phyloP scores from a whole-genome alignment of 495 filamentous ascomycete species.

The Parachaetomium inaequale region DNA sequence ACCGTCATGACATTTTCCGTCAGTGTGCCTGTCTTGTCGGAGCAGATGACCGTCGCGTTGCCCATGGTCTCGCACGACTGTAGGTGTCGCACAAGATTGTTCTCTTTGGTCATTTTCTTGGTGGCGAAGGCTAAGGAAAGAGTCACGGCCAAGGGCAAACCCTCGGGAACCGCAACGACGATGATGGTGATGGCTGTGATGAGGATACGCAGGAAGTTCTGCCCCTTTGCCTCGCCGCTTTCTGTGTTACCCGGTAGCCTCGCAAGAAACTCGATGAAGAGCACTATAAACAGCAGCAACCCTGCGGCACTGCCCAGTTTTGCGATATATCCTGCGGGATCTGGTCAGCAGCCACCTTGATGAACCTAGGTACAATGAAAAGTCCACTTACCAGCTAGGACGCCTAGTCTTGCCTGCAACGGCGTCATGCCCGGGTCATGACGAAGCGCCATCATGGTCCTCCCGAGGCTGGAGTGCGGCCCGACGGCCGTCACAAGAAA shows the following conservation, averaged over 20 bases:
- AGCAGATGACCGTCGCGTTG: constrained; percentile 88
- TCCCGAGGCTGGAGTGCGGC: constrained; percentile 73
- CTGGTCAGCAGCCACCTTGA: not conserved
- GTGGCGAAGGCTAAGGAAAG: constrained; percentile 87
- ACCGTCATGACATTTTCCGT: constrained; percentile 84
- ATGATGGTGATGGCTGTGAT: constrained; percentile 89
- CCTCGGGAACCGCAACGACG: constrained; percentile 92
- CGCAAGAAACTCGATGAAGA: constrained; percentile 81
- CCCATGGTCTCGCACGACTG: constrained; percentile 93
- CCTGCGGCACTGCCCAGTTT: constrained; percentile 62
- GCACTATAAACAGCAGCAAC: constrained; percentile 72
- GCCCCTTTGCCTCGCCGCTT: constrained; percentile 69
- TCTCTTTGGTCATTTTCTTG: constrained; percentile 85
- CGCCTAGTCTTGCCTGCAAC: constrained; percentile 78
- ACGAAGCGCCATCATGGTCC: constrained; percentile 84
- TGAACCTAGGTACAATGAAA: not conserved
- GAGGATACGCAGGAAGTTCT: constrained; percentile 82
- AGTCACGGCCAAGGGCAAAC: constrained; percentile 83
- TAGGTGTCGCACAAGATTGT: constrained; percentile 81
- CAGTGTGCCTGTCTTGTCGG: constrained; percentile 89
- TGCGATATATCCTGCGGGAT: constrained; percentile 62
- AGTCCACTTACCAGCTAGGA: constrained; percentile 56
- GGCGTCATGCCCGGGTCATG: constrained; percentile 83
- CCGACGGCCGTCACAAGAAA: constrained; percentile 80
- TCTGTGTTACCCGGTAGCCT: constrained; percentile 48